These are phyloP conservation scores for Kalanchoe fedtschenkoi DNA, from an alignment of 164 flowering plant species.

Conservation along the genomic window DNA sequence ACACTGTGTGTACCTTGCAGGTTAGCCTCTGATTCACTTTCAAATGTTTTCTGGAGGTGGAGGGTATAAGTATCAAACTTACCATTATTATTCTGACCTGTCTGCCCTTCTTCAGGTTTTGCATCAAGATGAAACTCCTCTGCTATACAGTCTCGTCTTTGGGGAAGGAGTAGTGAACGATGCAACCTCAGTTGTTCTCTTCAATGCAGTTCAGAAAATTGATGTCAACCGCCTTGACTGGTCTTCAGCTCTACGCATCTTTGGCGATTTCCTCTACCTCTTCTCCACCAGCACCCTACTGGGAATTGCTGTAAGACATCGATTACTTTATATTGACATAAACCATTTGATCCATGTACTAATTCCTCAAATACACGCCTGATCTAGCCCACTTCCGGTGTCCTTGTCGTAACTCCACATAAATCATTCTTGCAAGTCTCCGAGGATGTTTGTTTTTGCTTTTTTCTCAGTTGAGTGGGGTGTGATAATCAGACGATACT, in stretches of 20 bases:
- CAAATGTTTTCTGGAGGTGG: background rate
- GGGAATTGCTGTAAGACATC: slow-evolving; percentile 54
- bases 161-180: slow-evolving; percentile 93
- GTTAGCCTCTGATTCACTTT: slow-evolving; percentile 12
- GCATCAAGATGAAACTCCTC: slow-evolving; percentile 79
- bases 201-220: slow-evolving; percentile 72
- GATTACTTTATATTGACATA: too few relatives aligned
- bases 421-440: too few relatives aligned
- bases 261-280: slow-evolving; percentile 58
- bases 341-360: too few relatives aligned
- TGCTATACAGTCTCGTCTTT: slow-evolving; percentile 79
- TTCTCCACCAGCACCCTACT: slow-evolving; percentile 73
- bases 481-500: too few relatives aligned
- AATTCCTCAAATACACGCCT: too few relatives aligned
- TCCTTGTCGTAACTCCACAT: too few relatives aligned
- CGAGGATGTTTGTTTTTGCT: background rate
- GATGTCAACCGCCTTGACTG: slow-evolving; percentile 43
- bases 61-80: background rate
- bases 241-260: slow-evolving; percentile 24
- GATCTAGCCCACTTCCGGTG: too few relatives aligned
- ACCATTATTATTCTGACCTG: background rate
- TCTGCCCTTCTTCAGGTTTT: slow-evolving; percentile 41
- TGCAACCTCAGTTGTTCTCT: slow-evolving; percentile 88
- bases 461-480: too few relatives aligned
- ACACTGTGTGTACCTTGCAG: slow-evolving; percentile 93